Base-by-base conservation (phyloP, 2,329 filamentous ascomycete genomes). In the Helicocarpus griseus region DNA sequence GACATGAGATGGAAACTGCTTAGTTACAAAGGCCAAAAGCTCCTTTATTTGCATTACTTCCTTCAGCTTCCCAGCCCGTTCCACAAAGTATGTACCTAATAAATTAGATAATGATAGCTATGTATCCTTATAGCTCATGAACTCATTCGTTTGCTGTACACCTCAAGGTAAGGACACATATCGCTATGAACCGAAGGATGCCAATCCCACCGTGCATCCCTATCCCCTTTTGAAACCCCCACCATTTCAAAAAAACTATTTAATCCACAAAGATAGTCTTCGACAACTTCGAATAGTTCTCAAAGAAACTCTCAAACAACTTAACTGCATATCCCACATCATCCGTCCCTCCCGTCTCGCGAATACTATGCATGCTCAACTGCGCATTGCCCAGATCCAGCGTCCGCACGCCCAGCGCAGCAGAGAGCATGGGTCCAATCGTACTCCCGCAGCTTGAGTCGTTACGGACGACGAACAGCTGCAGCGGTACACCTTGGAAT, bases 391-490 rank as follows among this genome's bases (percentile, higher is more conserved):
- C 91, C 52, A 97, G 72, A 71, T 98, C 93, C 41, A 98, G 76
- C 1, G 93, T 97, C 56, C 93, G 78, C 50, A 89, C 83, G 52
- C 93, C 93, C 61, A 97, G 74, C 53, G 85, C 85, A 22, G 91
- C 89, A 50, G 86, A 87, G 43, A 97, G 76, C 83, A 96, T 96
- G n/a, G 93, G 93, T 0, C 93, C 93, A 63, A 98, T 98, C 33
- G 93, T 98, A 73, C 87, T 91, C 51, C 93, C 93, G 68, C 93
- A 98, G 49, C 86, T 82, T 3, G 86, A 93, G 68, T 98, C 93
- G 69, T 98, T 98, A 64, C 90, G 82, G 44, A 97, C 91, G 38
- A 98, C 93, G 63, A 97, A 97, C 36, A 97, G 75, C 73, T 98
- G 93, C 50, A 98, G 78, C 13, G 93, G 93, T 19, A 97, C 89